These are phyloP conservation scores for Pulveroboletus sp. DNA, from an alignment of 768 basidiomycete genomes.

Conservation along the genomic window DNA sequence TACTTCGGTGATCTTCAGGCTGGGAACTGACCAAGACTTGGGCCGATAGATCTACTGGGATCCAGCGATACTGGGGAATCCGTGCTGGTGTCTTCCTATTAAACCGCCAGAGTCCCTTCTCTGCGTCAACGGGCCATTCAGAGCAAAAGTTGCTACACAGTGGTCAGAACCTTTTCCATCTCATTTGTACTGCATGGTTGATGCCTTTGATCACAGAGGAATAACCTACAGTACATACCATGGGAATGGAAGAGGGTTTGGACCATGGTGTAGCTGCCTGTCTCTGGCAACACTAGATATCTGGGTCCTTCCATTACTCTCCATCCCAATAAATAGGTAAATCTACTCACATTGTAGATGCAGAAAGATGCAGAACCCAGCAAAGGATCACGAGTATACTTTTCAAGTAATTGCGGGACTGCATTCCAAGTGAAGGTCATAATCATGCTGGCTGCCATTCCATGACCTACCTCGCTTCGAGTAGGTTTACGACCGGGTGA, in stretches of 20 bases:
- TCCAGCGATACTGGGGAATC: neutral
- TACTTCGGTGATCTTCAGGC: neutral
- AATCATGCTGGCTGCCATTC: neutral
- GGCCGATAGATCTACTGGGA: constrained; percentile 4
- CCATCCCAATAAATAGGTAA: neutral
- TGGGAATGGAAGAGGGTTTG: constrained; percentile 45
- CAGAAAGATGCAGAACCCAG: neutral
- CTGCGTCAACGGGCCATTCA: constrained; percentile 1
- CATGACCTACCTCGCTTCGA: neutral
- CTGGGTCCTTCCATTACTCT: neutral
- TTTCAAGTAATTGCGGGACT: neutral
- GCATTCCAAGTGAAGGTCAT: neutral
- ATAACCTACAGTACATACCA: constrained; percentile 37
- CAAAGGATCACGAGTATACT: neutral
- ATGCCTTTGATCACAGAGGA: constrained; percentile 28
- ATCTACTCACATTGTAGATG: constrained; percentile 1
- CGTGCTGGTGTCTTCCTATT: constrained; percentile 1
- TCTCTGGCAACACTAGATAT: neutral
- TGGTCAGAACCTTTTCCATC: constrained; percentile 27
- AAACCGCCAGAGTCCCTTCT: constrained; percentile 2
- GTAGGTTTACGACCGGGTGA: neutral
- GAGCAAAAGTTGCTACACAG: constrained; percentile 19
- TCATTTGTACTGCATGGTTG: constrained; percentile 26
- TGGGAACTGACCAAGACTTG: neutral
- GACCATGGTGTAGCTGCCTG: constrained; percentile 21